Evolutionary conservation across 352 stramenopile genomes (phyloP).

Genomic region (Phytophthora colocasiae): DNA sequence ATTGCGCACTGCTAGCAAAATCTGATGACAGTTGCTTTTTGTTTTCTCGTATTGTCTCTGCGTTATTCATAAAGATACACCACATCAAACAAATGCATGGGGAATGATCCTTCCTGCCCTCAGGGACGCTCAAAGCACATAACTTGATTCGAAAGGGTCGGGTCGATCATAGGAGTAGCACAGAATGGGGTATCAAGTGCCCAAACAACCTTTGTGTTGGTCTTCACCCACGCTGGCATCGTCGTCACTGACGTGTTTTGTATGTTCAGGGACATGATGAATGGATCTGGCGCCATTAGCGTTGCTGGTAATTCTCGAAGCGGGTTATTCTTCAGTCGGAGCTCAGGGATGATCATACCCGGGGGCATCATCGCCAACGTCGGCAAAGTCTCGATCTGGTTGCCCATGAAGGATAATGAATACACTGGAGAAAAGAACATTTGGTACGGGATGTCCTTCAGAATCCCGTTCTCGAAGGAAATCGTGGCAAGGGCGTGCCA

Average conservation of each 20-base stretch:
- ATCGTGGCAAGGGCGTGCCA: slow-evolving; percentile 18
- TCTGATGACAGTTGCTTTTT: slow-evolving; percentile 12
- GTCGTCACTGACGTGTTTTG: slow-evolving; percentile 16
- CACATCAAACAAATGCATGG: slow-evolving; percentile 4
- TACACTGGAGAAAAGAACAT: slow-evolving; percentile 23
- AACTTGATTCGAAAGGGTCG: slow-evolving; percentile 19
- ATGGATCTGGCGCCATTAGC: slow-evolving; percentile 14
- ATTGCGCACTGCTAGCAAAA: slow-evolving; percentile 34
- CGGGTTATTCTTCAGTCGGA: slow-evolving; percentile 23
- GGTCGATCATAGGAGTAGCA: slow-evolving; percentile 11
- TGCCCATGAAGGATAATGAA: slow-evolving; percentile 15
- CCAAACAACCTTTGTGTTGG: slow-evolving; percentile 25
- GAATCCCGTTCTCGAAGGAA: slow-evolving; percentile 24
- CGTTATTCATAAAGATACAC: slow-evolving; percentile 3
- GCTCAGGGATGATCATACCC: slow-evolving; percentile 26
- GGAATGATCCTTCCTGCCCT: slow-evolving; percentile 1
- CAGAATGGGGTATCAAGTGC: slow-evolving; percentile 23
- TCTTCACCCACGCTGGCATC: slow-evolving; percentile 26
- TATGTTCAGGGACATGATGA: slow-evolving; percentile 31
- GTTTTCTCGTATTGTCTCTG: slow-evolving; percentile 2
- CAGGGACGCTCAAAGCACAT: slow-evolving; percentile 19
- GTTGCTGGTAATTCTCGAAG: slow-evolving; percentile 18
- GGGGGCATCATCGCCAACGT: slow-evolving; percentile 31
- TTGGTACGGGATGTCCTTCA: slow-evolving; percentile 30
- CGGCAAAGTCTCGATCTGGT: slow-evolving; percentile 19